Conservation (phyloP, 2,329 filamentous ascomycete genomes). For the Aspergillus pseudotamarii region DNA sequence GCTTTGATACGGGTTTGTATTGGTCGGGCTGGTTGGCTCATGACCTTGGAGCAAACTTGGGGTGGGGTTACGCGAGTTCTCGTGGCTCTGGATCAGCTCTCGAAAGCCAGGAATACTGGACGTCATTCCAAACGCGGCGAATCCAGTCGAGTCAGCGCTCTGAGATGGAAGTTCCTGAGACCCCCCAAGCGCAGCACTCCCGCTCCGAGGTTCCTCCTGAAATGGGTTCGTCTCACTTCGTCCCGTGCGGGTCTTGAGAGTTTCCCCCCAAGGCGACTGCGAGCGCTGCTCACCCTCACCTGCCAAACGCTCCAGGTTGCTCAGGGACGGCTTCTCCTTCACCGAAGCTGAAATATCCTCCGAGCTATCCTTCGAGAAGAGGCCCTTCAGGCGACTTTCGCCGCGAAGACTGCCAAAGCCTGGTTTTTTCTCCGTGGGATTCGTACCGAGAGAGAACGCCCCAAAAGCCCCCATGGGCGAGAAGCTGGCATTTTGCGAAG, state of each 20-base stretch:
- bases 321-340: conserved; percentile 59
- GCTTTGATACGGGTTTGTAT: conserved; percentile 95
- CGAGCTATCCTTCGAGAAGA: conserved; percentile 75
- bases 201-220: conserved; percentile 54
- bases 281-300: conserved; percentile 49
- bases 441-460: conserved; percentile 71
- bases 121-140: conserved; percentile 64
- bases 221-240: conserved; percentile 55
- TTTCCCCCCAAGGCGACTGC: conserved; percentile 56
- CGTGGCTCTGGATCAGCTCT: conserved; percentile 59
- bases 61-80: conserved; percentile 60
- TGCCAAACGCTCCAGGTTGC: conserved; percentile 56
- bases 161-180: conserved; percentile 66
- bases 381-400: conserved; percentile 82
- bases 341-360: conserved; percentile 61
- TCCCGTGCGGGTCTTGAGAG: conserved; percentile 48
- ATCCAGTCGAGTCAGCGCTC: conserved; percentile 57
- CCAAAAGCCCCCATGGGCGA: conserved; percentile 84
- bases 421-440: conserved; percentile 69
- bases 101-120: conserved; percentile 60
- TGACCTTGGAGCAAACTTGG: conserved; percentile 55
- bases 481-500: conserved; percentile 64
- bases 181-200: conserved; percentile 71
- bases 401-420: conserved; percentile 68
- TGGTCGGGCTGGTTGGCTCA: conserved; percentile 83